Base-by-base conservation (phyloP, 495 filamentous ascomycete genomes). In the Ascobolus immersus region DNA sequence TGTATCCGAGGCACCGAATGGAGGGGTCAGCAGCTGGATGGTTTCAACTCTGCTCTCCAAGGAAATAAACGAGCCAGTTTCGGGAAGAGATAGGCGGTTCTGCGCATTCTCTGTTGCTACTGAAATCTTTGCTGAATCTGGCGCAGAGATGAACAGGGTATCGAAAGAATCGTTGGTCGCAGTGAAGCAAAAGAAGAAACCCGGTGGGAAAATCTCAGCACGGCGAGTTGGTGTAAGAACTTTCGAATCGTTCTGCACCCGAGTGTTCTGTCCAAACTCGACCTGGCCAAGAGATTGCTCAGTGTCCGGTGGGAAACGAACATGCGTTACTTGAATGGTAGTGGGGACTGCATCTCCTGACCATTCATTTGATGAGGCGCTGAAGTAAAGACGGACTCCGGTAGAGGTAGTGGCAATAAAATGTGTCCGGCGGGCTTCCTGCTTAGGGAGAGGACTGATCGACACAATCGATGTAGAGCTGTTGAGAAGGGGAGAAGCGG, bases 271-370 rank as follows among this genome's bases (percentile, higher is more conserved):
- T 17, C n/a, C 3, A 9, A n/a, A n/a, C n/a, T n/a, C n/a, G n/a
- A n/a, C n/a, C 10, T 31, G 0, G n/a, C 12, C 15, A 17, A n/a
- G 24, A 18, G 36, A 23, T 29, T 39, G 34, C 32, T 65, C 55
- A 31, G 59, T 45, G n/a, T 25, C 22, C 0, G 86, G 84, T 6
- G 86, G 89, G 35, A 92, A 90, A 44, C 82, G 89, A 49, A 94
- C 71, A 44, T 84, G 81, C 41, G 89, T 77, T 14, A 93, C 69
- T 49, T 92, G 82, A 81, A 99, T 93, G 55, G 79, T 93, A 32
- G 74, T 84, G 3, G 89, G 84, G 0, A 80, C 68, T 15, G 69
- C 60, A 17, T 65, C 56, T 36, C 69, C 73, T 22, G 66, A 71
- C 30, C 71, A 72, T 5, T 77, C 65, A 25, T 73, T 71, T 2